Conservation (phyloP, 164 flowering plant species). For the Pachysandra terminalis region DNA sequence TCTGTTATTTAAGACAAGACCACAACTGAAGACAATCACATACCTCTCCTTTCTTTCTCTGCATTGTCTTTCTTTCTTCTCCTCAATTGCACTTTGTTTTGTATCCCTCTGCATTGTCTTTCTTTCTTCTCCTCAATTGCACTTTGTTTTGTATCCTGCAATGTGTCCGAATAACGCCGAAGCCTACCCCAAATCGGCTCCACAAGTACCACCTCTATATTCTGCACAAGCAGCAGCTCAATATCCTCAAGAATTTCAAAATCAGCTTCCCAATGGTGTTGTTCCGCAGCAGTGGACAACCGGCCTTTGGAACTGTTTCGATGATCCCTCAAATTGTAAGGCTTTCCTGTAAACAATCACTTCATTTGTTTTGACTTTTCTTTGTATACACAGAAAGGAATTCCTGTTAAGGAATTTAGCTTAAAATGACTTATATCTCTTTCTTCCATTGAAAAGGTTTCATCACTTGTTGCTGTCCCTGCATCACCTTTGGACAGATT, state of each 20-base stretch:
- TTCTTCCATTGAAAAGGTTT: slow-evolving; percentile 9
- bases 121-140: neutral
- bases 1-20: neutral
- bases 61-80: neutral
- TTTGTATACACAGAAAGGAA: too few relatives aligned
- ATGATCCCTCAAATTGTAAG: slow-evolving; percentile 25
- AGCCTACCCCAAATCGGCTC: neutral
- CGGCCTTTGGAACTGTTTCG: slow-evolving; percentile 20
- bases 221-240: too few relatives aligned
- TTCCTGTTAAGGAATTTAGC: too few relatives aligned
- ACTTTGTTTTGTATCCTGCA: neutral
- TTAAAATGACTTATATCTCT: neutral
- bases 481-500: slow-evolving; percentile 29
- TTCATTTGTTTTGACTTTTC: neutral
- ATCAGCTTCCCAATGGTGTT: neutral
- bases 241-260: neutral
- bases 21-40: neutral
- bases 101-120: too few relatives aligned
- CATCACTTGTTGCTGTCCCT: slow-evolving; percentile 27
- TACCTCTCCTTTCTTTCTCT: neutral
- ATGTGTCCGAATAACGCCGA: neutral
- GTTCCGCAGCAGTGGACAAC: slow-evolving; percentile 14
- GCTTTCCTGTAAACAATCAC: neutral
- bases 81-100: neutral
- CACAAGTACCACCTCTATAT: neutral